Evolutionary conservation across 257 asterid species (phyloP).

Genomic region (Scutellaria galericulata): DNA sequence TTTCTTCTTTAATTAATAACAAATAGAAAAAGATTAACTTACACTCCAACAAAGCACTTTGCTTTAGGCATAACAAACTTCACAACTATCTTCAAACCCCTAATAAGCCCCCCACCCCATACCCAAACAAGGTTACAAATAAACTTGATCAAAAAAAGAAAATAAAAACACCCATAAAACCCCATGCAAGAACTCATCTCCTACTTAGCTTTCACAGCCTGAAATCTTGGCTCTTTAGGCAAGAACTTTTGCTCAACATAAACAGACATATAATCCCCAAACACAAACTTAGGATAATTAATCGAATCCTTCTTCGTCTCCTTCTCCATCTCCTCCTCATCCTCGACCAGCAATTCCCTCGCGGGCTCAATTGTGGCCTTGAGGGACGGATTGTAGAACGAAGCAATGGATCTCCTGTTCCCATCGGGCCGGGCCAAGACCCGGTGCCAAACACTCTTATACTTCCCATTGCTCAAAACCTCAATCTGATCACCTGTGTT

Average conservation of each 20-base stretch:
- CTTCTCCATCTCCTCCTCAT: background rate
- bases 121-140: conserved; percentile 1
- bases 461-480: conserved; percentile 77
- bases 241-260: conserved; percentile 72
- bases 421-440: conserved; percentile 59
- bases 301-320: conserved; percentile 4
- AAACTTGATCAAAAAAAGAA: background rate
- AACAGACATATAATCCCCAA: conserved; percentile 80
- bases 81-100: conserved; percentile 21
- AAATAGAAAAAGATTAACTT: background rate
- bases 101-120: background rate
- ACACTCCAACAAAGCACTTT: conserved; percentile 33
- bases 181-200: background rate
- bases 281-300: conserved; percentile 67
- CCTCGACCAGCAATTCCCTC: conserved; percentile 24
- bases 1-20: background rate
- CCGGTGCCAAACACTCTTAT: conserved; percentile 90
- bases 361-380: conserved; percentile 80
- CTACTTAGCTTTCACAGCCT: conserved; percentile 64
- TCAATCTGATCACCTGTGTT: conserved; percentile 88
- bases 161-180: background rate
- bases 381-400: conserved; percentile 78
- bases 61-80: conserved; percentile 30
- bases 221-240: conserved; percentile 86
- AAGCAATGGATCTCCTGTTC: conserved; percentile 74